Percentiles rank a stretch among this genome's conserved stretches.
phyloP scores from a whole-genome alignment of 192 early-diverging fungal genomes.

The Backusella australiensis region DNA sequence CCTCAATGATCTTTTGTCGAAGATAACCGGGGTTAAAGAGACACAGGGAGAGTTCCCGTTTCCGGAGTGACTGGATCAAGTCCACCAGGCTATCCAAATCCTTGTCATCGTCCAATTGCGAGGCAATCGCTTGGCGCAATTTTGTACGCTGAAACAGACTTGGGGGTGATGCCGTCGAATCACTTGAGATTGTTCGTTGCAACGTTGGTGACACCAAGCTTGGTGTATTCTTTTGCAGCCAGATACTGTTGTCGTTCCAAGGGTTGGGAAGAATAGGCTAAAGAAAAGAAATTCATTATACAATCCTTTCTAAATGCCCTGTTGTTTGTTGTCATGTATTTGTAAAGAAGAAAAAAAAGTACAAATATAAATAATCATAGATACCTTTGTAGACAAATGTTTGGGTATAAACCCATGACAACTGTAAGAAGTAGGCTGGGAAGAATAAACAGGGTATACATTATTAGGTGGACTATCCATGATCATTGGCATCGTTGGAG shows the following conservation, averaged over 20 bases:
- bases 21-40: slow-evolving; percentile 30
- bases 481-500: neutral
- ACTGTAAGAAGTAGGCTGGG: slow-evolving; percentile 4
- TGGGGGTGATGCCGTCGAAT: neutral
- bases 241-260: slow-evolving; percentile 10
- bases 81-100: slow-evolving; percentile 29
- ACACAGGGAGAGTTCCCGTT: slow-evolving; percentile 23
- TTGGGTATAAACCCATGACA: slow-evolving; percentile 6
- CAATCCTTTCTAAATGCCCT: neutral
- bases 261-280: slow-evolving; percentile 3
- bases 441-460: neutral
- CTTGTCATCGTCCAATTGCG: slow-evolving; percentile 6
- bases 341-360: neutral
- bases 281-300: neutral
- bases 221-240: neutral
- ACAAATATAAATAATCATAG: neutral
- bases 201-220: neutral
- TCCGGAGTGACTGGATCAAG: slow-evolving; percentile 21
- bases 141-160: slow-evolving; percentile 9
- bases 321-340: neutral
- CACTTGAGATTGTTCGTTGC: slow-evolving; percentile 2
- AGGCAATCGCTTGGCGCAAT: slow-evolving; percentile 23
- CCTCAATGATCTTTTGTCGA: slow-evolving; percentile 21
- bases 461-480: neutral
- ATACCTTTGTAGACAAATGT: neutral